Evolutionary conservation across 2,329 filamentous ascomycete genomes (phyloP).

Genomic region (Hypoxylon sp.): DNA sequence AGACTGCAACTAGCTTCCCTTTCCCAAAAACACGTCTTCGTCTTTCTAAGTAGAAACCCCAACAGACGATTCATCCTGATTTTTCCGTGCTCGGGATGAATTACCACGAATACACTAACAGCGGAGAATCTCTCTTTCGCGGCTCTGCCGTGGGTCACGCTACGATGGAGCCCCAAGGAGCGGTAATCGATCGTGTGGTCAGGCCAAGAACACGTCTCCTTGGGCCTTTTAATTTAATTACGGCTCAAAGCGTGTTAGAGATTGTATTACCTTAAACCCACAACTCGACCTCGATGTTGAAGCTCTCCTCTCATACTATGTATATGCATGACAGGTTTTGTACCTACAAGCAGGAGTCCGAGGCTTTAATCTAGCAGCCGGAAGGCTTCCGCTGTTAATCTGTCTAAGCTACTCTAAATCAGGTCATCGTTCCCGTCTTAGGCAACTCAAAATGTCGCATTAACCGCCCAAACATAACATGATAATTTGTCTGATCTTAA

Average conservation of each 20-base stretch:
- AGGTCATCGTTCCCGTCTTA: neutral
- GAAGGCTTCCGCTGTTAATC: neutral
- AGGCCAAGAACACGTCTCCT: slow-evolving; percentile 23
- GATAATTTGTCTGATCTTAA: slow-evolving; percentile 21
- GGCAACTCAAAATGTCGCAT: slow-evolving; percentile 21
- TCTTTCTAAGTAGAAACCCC: neutral
- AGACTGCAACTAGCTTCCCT: neutral
- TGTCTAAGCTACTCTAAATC: neutral
- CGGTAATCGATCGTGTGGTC: slow-evolving; percentile 35
- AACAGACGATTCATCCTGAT: neutral
- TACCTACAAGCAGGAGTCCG: neutral
- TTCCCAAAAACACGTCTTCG: neutral
- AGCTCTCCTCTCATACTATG: neutral
- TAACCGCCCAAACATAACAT: slow-evolving; percentile 29
- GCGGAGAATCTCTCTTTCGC: slow-evolving; percentile 21
- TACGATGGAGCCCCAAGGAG: slow-evolving; percentile 18
- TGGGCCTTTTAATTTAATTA: slow-evolving; percentile 38
- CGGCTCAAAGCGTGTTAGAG: slow-evolving; percentile 25
- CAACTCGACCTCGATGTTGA: slow-evolving; percentile 2
- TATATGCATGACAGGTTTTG: neutral
- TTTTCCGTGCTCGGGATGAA: slow-evolving; percentile 21
- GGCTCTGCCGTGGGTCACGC: slow-evolving; percentile 34
- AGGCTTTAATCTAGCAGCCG: neutral
- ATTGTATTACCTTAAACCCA: neutral
- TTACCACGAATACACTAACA: slow-evolving; percentile 25